phyloP scores from a whole-genome alignment of 164 flowering plant genomes.

The Euptelea pleiosperma region DNA sequence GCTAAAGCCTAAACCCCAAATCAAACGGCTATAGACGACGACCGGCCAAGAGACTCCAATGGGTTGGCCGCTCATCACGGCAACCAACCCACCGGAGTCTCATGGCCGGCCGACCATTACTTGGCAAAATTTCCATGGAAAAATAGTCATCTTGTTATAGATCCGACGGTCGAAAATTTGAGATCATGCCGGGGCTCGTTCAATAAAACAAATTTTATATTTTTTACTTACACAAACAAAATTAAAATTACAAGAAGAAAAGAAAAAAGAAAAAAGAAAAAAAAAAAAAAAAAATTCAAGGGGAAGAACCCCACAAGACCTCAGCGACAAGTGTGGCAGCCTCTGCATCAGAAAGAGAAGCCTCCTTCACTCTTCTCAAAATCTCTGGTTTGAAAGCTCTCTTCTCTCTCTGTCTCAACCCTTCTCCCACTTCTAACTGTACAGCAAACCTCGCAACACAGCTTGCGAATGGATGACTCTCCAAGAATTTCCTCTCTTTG shows the following conservation, averaged over 20 bases:
- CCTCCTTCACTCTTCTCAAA: conserved; percentile 54
- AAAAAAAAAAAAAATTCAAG: conserved; percentile 33
- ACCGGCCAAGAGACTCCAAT: too few relatives aligned
- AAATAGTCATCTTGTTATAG: too few relatives aligned
- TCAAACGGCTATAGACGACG: too few relatives aligned
- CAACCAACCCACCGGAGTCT: too few relatives aligned
- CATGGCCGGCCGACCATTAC: too few relatives aligned
- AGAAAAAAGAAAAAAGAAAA: background rate
- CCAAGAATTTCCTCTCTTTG: conserved; percentile 37
- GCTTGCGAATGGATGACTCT: conserved; percentile 64
- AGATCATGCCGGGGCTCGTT: too few relatives aligned
- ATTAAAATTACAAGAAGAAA: background rate
- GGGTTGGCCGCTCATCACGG: too few relatives aligned
- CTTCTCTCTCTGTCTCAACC: conserved; percentile 83
- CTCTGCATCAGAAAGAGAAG: conserved; percentile 58
- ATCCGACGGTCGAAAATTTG: too few relatives aligned
- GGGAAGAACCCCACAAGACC: conserved; percentile 85
- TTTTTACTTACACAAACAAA: too few relatives aligned
- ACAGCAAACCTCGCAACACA: conserved; percentile 85
- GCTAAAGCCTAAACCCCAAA: too few relatives aligned
- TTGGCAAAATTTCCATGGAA: too few relatives aligned
- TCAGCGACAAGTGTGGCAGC: conserved; percentile 81
- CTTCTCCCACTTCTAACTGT: conserved; percentile 88
- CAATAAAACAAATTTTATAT: too few relatives aligned
- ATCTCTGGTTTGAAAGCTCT: conserved; percentile 73